These are phyloP conservation scores for Cantharellus anzutake DNA, from an alignment of 768 basidiomycete species.

Conservation along the genomic window DNA sequence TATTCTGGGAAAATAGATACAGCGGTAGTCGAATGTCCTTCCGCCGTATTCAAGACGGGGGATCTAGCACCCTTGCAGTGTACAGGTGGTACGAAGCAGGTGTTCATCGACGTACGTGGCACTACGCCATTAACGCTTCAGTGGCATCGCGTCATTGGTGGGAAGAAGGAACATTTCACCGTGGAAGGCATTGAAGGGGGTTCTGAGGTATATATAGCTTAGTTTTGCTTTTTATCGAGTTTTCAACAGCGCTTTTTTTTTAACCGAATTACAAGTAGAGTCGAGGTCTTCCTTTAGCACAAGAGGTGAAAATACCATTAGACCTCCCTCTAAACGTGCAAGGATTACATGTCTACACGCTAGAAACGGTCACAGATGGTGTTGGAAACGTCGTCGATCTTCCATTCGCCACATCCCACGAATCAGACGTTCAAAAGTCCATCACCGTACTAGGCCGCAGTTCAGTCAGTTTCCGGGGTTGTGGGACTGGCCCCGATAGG, in stretches of 20 bases:
- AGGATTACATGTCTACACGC: constrained; percentile 50
- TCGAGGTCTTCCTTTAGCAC: constrained; percentile 12
- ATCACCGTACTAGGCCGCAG: constrained; percentile 56
- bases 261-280: constrained; percentile 4
- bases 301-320: constrained; percentile 48
- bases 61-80: constrained; percentile 30
- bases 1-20: constrained; percentile 31
- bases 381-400: constrained; percentile 48
- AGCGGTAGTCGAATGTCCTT: constrained; percentile 66
- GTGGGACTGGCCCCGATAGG: constrained; percentile 34
- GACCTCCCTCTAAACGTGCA: constrained; percentile 39
- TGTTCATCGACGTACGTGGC: constrained; percentile 21
- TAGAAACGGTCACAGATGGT: constrained; percentile 71
- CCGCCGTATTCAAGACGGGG: constrained; percentile 37
- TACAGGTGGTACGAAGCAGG: constrained; percentile 34
- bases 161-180: constrained; percentile 45
- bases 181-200: constrained; percentile 71
- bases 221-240: neutral
- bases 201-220: constrained; percentile 15
- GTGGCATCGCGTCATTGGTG: constrained; percentile 55
- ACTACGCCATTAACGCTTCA: constrained; percentile 35
- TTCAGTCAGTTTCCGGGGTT: constrained; percentile 49
- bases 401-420: constrained; percentile 16
- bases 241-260: neutral
- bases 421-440: constrained; percentile 25